Evolutionary conservation across 495 filamentous ascomycete genomes (phyloP).

Genomic region (Thermothielavioides terrestris): DNA sequence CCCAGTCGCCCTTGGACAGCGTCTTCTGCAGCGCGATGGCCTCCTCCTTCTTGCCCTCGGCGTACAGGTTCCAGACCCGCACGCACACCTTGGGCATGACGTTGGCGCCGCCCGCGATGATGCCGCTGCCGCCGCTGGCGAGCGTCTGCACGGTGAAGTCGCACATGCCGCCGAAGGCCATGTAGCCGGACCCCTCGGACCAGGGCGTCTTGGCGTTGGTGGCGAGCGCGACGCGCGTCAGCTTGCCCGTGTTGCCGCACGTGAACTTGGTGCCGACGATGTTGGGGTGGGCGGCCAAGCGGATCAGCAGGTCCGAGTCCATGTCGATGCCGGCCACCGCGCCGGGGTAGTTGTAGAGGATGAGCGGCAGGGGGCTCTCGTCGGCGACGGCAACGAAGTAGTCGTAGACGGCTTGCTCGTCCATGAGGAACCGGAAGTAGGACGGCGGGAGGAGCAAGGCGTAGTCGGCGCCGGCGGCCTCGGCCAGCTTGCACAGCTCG

Average conservation of each 20-base stretch:
- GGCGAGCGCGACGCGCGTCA: slow-evolving; percentile 72
- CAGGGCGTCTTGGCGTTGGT: slow-evolving; percentile 64
- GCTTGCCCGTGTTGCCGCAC: slow-evolving; percentile 81
- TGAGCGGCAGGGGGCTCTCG: slow-evolving; percentile 63
- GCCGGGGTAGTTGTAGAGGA: slow-evolving; percentile 87
- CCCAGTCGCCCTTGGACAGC: slow-evolving; percentile 73
- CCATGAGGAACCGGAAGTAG: slow-evolving; percentile 74
- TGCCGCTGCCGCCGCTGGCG: slow-evolving; percentile 69
- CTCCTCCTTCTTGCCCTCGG: slow-evolving; percentile 62
- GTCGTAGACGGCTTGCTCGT: slow-evolving; percentile 65
- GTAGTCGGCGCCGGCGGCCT: slow-evolving; percentile 66
- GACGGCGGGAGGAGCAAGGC: slow-evolving; percentile 69
- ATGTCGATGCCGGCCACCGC: slow-evolving; percentile 88
- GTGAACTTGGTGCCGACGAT: slow-evolving; percentile 88
- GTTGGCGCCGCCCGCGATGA: slow-evolving; percentile 81
- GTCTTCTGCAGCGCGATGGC: slow-evolving; percentile 63
- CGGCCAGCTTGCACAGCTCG: slow-evolving; percentile 60
- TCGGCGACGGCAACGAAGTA: slow-evolving; percentile 75
- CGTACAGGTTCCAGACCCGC: slow-evolving; percentile 71
- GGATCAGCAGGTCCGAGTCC: slow-evolving; percentile 81
- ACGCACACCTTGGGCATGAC: slow-evolving; percentile 77
- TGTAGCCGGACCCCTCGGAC: slow-evolving; percentile 59
- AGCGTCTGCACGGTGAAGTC: slow-evolving; percentile 82
- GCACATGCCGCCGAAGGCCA: slow-evolving; percentile 82
- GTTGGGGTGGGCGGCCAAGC: slow-evolving; percentile 71